Evolutionary conservation across 441 rosid species (phyloP).

Genomic region (California macrophylla): DNA sequence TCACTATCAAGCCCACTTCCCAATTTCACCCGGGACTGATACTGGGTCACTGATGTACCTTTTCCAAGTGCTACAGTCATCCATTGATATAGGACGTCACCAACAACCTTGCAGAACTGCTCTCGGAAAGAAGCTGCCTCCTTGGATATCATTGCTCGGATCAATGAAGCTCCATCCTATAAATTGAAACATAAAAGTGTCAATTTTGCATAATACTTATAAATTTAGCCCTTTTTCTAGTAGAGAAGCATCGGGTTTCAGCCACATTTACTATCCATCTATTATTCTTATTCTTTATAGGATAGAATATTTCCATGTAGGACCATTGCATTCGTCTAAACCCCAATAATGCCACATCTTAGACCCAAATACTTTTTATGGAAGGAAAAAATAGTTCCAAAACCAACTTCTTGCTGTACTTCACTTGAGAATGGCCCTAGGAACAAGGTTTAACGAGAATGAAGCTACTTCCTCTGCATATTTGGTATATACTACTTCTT

Average conservation of each 20-base stretch:
- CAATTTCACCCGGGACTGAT: constrained; percentile 20
- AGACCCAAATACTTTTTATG: not conserved
- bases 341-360: not conserved
- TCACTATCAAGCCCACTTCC: constrained; percentile 16
- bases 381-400: not conserved
- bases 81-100: constrained; percentile 50
- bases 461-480: not conserved
- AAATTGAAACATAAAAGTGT: constrained; percentile 20
- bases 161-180: constrained; percentile 78
- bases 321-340: not conserved
- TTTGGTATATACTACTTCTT: not conserved
- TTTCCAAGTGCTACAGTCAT: constrained; percentile 34
- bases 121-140: constrained; percentile 53
- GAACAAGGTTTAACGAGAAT: not conserved
- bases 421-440: not conserved
- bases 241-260: not conserved
- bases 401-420: not conserved
- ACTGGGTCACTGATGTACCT: constrained; percentile 16
- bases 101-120: constrained; percentile 48
- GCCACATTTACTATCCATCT: not conserved
- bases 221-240: too few species aligned
- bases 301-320: not conserved
- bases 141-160: constrained; percentile 57
- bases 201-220: not conserved
- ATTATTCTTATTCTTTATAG: not conserved